phyloP scores from a whole-genome alignment of 768 basidiomycete species.

The Tephrocybe sp. region DNA sequence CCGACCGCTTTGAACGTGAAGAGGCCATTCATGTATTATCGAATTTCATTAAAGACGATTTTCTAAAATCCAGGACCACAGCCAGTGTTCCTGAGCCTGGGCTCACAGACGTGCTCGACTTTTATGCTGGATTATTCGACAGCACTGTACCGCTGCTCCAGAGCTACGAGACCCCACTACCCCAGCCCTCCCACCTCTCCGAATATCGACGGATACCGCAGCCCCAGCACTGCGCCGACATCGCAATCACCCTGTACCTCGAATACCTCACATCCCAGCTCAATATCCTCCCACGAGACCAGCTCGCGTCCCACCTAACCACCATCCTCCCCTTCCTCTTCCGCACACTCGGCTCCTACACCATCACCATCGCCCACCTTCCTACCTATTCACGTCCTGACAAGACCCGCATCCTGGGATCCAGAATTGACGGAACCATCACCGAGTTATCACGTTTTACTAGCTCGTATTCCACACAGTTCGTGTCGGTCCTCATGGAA shows the following conservation, averaged over 20 bases:
- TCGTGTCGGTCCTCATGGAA: slow-evolving; percentile 60
- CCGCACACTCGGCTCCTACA: slow-evolving; percentile 63
- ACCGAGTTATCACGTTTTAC: slow-evolving; percentile 56
- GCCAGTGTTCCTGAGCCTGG: slow-evolving; percentile 63
- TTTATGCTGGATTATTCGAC: slow-evolving; percentile 62
- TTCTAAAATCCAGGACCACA: slow-evolving; percentile 51
- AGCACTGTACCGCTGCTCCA: slow-evolving; percentile 43
- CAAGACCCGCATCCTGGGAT: slow-evolving; percentile 44
- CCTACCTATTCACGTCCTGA: slow-evolving; percentile 46
- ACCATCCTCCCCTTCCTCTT: slow-evolving; percentile 71
- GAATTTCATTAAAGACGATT: slow-evolving; percentile 51
- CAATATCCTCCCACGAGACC: slow-evolving; percentile 56
- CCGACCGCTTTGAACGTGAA: slow-evolving; percentile 58
- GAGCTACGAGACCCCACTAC: slow-evolving; percentile 23
- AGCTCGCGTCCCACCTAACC: slow-evolving; percentile 49
- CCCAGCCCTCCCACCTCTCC: slow-evolving; percentile 46
- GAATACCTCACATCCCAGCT: slow-evolving; percentile 61
- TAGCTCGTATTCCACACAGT: slow-evolving; percentile 65
- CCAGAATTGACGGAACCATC: slow-evolving; percentile 55
- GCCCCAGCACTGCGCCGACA: slow-evolving; percentile 55
- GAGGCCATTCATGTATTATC: slow-evolving; percentile 63
- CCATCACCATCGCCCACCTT: slow-evolving; percentile 67
- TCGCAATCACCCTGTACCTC: slow-evolving; percentile 64
- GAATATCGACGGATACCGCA: slow-evolving; percentile 45
- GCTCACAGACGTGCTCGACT: slow-evolving; percentile 53